A percentile compares a stretch with the other conserved stretches of the same genome.
Conservation (phyloP, 1,284 basidiomycete genomes). For the Trichosporon faecale region DNA sequence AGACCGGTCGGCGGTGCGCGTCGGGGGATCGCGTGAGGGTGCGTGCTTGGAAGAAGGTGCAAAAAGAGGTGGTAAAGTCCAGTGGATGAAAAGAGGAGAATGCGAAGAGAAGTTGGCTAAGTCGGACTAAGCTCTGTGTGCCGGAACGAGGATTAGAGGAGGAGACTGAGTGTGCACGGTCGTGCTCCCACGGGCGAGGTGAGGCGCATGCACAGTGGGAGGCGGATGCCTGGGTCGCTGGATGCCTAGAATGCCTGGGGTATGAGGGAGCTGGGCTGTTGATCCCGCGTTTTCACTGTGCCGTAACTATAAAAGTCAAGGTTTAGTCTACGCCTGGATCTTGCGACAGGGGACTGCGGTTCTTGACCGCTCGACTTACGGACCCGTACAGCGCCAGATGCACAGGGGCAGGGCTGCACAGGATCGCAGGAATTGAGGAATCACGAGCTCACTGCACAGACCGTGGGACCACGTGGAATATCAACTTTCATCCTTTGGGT, state of each 20-base stretch:
- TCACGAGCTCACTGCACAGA: background rate
- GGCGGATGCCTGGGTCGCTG: background rate
- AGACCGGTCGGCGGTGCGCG: background rate
- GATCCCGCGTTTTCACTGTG: conserved; percentile 10
- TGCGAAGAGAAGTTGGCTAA: background rate
- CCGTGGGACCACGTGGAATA: background rate
- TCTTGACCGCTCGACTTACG: too few species aligned
- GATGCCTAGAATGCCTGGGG: background rate
- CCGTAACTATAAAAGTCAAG: conserved; percentile 9
- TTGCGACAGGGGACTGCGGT: background rate
- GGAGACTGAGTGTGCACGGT: background rate
- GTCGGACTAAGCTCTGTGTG: background rate
- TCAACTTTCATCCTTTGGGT: background rate
- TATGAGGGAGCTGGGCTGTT: background rate
- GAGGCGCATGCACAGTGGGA: background rate
- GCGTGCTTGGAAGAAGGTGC: background rate
- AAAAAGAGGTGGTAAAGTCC: background rate
- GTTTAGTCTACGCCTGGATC: background rate
- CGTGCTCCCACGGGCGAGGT: background rate
- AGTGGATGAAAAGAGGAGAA: conserved; percentile 3
- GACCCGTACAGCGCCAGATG: background rate
- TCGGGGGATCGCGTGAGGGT: background rate
- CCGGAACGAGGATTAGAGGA: background rate
- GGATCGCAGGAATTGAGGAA: background rate
- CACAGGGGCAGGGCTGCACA: background rate